These are phyloP conservation scores for Penicillium canariense DNA, from an alignment of 495 filamentous ascomycete species.

Conservation along the genomic window DNA sequence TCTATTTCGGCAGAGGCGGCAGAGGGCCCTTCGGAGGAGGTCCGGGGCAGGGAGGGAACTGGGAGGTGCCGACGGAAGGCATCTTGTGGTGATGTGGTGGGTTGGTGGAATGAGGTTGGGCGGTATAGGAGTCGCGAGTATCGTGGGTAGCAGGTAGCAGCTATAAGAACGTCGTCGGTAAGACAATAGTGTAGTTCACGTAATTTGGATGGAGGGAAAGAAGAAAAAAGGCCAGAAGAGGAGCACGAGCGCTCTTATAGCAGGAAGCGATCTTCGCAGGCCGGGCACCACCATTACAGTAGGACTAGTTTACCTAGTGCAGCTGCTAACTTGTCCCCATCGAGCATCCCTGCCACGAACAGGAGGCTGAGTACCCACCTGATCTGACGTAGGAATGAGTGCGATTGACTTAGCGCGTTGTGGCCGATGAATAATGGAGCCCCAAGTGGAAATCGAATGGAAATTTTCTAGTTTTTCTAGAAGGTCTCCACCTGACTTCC, in stretches of 20 bases:
- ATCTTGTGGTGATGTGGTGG: conserved; percentile 44
- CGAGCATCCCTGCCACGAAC: conserved; percentile 39
- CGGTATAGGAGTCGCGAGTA: conserved; percentile 4
- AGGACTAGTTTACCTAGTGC: conserved; percentile 23
- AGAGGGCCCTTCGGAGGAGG: conserved; percentile 81
- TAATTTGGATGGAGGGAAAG: neutral
- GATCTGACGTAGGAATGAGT: conserved; percentile 36
- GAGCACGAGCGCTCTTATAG: conserved; percentile 26
- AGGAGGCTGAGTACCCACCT: conserved; percentile 39
- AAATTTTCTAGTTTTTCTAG: conserved; percentile 42
- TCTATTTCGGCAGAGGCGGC: conserved; percentile 75
- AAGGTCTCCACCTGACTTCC: conserved; percentile 34
- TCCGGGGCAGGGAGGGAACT: conserved; percentile 79
- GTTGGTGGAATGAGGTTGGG: conserved; percentile 2
- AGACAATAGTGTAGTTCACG: neutral
- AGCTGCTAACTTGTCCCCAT: conserved; percentile 10
- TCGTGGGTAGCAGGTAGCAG: conserved; percentile 10
- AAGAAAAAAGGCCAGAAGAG: conserved; percentile 12
- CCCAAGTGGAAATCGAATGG: conserved; percentile 39
- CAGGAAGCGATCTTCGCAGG: conserved; percentile 12
- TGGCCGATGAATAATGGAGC: conserved; percentile 21
- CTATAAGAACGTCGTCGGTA: conserved; percentile 14
- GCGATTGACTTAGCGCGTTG: conserved; percentile 14
- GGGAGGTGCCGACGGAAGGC: conserved; percentile 63
- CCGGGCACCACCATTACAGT: conserved; percentile 15